phyloP scores from a whole-genome alignment of 2,329 filamentous ascomycete genomes.

The Aschersonia sp. region DNA sequence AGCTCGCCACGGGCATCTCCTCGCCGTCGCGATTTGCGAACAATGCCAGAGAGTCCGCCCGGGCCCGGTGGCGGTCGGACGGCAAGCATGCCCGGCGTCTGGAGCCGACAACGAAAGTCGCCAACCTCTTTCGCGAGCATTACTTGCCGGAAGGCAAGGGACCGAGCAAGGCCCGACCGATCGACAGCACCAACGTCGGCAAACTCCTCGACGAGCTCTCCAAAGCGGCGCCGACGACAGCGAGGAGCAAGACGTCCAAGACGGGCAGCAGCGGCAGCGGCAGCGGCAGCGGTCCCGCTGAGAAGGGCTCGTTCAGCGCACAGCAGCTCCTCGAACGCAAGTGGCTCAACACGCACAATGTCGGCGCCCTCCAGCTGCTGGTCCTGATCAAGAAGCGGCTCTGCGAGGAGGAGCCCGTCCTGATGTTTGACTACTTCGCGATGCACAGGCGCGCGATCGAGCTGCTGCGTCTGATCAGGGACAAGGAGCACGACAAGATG shows the following conservation, averaged over 20 bases:
- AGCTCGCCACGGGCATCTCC: not conserved
- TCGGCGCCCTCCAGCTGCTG: not conserved
- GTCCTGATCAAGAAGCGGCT: not conserved
- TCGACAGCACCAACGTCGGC: not conserved
- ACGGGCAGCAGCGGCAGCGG: not conserved
- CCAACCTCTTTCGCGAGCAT: not conserved
- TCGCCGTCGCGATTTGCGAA: not conserved
- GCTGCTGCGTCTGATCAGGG: not conserved
- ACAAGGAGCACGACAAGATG: not conserved
- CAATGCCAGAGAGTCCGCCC: not conserved
- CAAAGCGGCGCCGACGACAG: not conserved
- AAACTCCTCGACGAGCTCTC: not conserved
- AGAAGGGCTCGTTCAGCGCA: not conserved
- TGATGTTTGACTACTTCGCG: not conserved
- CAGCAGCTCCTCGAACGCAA: not conserved
- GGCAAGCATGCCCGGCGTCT: not conserved
- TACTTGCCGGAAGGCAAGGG: not conserved
- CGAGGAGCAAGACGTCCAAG: not conserved
- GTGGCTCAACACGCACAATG: not conserved
- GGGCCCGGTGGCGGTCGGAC: no score
- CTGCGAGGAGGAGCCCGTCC: not conserved
- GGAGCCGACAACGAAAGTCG: not conserved
- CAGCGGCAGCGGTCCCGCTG: no score
- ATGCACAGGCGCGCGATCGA: not conserved
- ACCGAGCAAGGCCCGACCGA: not conserved